Conservation (phyloP, 2,329 filamentous ascomycete species). For the Pseudocercospora musae region DNA sequence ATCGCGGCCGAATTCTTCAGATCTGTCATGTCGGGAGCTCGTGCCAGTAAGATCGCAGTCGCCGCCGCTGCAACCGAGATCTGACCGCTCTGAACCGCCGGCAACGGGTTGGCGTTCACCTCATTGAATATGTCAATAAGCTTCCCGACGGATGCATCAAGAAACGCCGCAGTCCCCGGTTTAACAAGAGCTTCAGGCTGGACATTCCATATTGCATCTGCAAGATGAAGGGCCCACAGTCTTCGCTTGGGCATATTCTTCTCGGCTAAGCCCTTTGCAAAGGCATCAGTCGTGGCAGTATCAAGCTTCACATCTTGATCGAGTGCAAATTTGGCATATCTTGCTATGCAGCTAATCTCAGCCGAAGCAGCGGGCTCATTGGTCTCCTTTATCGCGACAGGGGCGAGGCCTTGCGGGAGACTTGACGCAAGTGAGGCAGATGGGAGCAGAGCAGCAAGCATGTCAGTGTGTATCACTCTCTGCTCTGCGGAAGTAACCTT, state of each 20-base stretch:
- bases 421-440: conserved; percentile 63
- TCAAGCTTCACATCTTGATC: conserved; percentile 60
- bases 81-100: conserved; percentile 78
- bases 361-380: conserved; percentile 79
- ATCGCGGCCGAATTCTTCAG: conserved; percentile 56
- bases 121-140: conserved; percentile 73
- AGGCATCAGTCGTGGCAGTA: conserved; percentile 64
- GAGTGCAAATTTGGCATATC: conserved; percentile 62
- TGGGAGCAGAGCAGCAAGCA: conserved; percentile 64
- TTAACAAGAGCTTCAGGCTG: conserved; percentile 48
- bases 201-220: conserved; percentile 64
- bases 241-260: conserved; percentile 77
- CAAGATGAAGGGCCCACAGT: conserved; percentile 74
- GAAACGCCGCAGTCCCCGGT: conserved; percentile 46
- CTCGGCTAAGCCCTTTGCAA: conserved; percentile 78
- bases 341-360: conserved; percentile 69
- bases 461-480: conserved; percentile 75
- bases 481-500: conserved; percentile 86
- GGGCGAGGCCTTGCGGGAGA: conserved; percentile 63
- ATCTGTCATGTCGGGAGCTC: conserved; percentile 51
- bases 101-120: conserved; percentile 70
- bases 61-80: conserved; percentile 75
- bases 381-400: conserved; percentile 75
- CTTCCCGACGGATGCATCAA: conserved; percentile 51
- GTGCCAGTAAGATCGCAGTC: conserved; percentile 58